These are phyloP conservation scores for Tetrapisispora iriomotensis DNA, from an alignment of 805 yeast genomes.

Conservation along the genomic window DNA sequence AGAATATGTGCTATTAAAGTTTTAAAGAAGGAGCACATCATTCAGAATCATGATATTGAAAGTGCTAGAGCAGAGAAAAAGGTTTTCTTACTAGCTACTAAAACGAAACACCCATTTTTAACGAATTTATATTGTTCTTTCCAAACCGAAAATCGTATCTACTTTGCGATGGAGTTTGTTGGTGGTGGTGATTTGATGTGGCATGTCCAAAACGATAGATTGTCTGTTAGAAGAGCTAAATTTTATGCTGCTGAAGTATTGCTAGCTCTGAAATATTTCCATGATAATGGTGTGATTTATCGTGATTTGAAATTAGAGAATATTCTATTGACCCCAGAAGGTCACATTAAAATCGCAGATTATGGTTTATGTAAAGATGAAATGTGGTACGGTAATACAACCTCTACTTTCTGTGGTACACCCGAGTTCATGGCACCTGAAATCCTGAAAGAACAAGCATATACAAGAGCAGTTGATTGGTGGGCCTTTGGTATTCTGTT, in stretches of 20 bases:
- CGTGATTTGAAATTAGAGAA: constrained; percentile 95
- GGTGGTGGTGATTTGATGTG: constrained; percentile 99
- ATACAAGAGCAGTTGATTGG: constrained; percentile 96
- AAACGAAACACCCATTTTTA: constrained; percentile 86
- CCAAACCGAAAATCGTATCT: constrained; percentile 95
- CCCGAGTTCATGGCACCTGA: constrained; percentile 99
- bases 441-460: constrained; percentile 83
- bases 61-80: constrained; percentile 91
- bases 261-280: constrained; percentile 83
- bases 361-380: constrained; percentile 94
- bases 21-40: constrained; percentile 87
- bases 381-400: constrained; percentile 77
- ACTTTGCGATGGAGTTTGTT: constrained; percentile 96
- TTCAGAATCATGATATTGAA: constrained; percentile 93
- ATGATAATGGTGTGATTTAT: constrained; percentile 90
- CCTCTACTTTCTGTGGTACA: constrained; percentile 96
- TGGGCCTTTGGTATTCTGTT: constrained; percentile 98
- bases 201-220: constrained; percentile 91
- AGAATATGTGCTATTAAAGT: constrained; percentile 92
- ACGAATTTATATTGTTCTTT: constrained; percentile 87
- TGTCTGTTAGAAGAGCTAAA: constrained; percentile 85
- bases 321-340: constrained; percentile 76
- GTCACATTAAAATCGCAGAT: constrained; percentile 95
- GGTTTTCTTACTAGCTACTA: constrained; percentile 75
- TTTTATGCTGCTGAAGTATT: constrained; percentile 96